Conservation (phyloP, 768 basidiomycete genomes). For the Paxillus ammoniavirescens region DNA sequence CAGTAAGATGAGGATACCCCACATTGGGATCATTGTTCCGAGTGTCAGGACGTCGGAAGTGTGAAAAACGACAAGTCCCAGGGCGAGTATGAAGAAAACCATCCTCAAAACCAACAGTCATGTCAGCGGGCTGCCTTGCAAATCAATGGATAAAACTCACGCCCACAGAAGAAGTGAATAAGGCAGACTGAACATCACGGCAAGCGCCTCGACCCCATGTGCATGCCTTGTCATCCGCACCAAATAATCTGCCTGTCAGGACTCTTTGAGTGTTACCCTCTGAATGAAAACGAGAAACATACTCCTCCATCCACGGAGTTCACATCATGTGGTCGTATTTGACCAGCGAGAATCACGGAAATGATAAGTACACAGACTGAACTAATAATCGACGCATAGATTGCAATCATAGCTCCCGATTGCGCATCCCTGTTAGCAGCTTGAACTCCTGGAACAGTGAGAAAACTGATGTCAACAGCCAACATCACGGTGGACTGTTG, state of each 20-base stretch:
- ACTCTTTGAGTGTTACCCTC: background rate
- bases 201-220: constrained; percentile 24
- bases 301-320: no score
- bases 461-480: constrained; percentile 50
- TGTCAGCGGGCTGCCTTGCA: background rate
- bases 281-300: no score
- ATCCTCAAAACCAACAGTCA: background rate
- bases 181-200: constrained; percentile 31
- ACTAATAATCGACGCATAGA: constrained; percentile 35
- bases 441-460: constrained; percentile 43
- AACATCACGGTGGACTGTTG: constrained; percentile 48
- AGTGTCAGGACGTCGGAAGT: background rate
- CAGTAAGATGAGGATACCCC: background rate
- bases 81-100: background rate
- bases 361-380: constrained; percentile 14
- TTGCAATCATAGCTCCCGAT: constrained; percentile 29
- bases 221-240: constrained; percentile 3
- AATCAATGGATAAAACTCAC: constrained; percentile 13
- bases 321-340: no score
- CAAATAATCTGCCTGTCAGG: constrained; percentile 23
- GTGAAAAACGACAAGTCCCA: background rate
- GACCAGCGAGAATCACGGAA: no score
- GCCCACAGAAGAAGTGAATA: constrained; percentile 29
- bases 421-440: background rate
- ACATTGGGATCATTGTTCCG: background rate